Base-by-base conservation (phyloP, 352 stramenopile genomes). In the Peronosclerospora sorghi region DNA sequence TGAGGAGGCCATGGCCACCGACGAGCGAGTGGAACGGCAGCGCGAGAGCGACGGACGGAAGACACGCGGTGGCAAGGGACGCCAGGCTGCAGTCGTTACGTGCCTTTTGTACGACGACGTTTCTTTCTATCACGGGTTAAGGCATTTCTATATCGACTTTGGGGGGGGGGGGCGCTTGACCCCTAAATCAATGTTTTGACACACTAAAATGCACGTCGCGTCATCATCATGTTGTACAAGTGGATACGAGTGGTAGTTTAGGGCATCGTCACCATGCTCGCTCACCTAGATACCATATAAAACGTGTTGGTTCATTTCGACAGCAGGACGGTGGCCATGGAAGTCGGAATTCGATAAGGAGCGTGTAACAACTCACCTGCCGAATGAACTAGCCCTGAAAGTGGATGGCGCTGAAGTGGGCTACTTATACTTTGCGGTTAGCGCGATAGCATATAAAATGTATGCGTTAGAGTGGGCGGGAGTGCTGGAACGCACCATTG, bases 301-400 rank as follows among this genome's bases (percentile, higher is more conserved):
- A 51, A 51, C 17, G 47, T 55, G 32, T 55, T 55, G 38, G 39
- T 55, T 55, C 48, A 55, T 49, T 45, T 49, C 32, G 48, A 90
- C 77, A 88, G 68, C 71, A 87, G 73, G 73, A 88, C 78, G 68
- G 77, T 87, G 73, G 74, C 62, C 73, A 90, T 87, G 72, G 74
- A 93, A 90, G 77, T 89, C 61, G 75, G 64, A 86, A 50, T 42
- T 21, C 35, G 73, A 75, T 88, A 87, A 91, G 73, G 77, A 93
- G 73, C 88, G 77, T 89, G 73, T 93, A 90, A 86, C 65, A 83
- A 84, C 65, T 83, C 70, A 87, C 69, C 67, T 83, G 65, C 72
- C 69, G 73, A 87, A 86, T 85, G 68, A 39, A 51, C 44, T 51
- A 44, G 68, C 71, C 73, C 60, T 80, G 67, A 82, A 85, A 83